Percentiles rank a stretch among this genome's conserved stretches.
Conservation (phyloP, 2,329 filamentous ascomycete genomes). For the Calycina marina region DNA sequence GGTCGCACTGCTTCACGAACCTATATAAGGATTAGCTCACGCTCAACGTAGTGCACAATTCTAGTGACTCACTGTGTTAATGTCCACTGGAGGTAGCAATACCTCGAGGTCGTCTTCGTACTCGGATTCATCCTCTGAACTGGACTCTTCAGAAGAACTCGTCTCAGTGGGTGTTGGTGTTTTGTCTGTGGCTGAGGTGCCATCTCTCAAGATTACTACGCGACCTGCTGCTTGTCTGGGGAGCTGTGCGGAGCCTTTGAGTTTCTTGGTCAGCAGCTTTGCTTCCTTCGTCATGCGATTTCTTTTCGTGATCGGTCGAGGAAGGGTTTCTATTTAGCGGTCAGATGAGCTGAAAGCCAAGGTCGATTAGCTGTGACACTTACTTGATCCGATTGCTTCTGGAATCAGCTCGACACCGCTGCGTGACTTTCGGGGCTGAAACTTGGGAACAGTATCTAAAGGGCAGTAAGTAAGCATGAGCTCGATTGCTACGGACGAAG, state of each 20-base stretch:
- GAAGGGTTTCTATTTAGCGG: conserved; percentile 11
- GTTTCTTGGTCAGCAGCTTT: conserved; percentile 13
- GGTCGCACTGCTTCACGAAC: conserved; percentile 24
- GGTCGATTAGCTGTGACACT: conserved; percentile 6
- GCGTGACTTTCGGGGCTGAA: conserved; percentile 18
- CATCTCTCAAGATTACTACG: conserved; percentile 10
- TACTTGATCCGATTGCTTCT: conserved; percentile 18
- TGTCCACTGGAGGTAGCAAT: conserved; percentile 11
- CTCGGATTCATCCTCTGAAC: conserved; percentile 21
- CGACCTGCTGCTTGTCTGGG: conserved; percentile 12
- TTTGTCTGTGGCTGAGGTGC: conserved; percentile 9
- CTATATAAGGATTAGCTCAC: conserved; percentile 9
- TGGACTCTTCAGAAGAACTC: conserved; percentile 21
- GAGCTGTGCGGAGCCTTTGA: conserved; percentile 17
- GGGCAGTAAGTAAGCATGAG: neutral
- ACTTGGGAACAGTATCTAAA: conserved; percentile 20
- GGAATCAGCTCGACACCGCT: conserved; percentile 20
- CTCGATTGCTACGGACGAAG: conserved; percentile 1
- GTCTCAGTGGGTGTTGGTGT: conserved; percentile 16
- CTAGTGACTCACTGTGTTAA: conserved; percentile 22
- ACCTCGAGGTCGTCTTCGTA: conserved; percentile 21
- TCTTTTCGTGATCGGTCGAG: conserved; percentile 13
- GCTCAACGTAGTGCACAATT: no score
- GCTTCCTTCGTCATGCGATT: conserved; percentile 13
- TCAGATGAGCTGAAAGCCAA: neutral